Evolutionary conservation across 768 basidiomycete genomes (phyloP), one percentile per base, ranked within the genome.

Genomic region (Pisolithus orientalis): DNA sequence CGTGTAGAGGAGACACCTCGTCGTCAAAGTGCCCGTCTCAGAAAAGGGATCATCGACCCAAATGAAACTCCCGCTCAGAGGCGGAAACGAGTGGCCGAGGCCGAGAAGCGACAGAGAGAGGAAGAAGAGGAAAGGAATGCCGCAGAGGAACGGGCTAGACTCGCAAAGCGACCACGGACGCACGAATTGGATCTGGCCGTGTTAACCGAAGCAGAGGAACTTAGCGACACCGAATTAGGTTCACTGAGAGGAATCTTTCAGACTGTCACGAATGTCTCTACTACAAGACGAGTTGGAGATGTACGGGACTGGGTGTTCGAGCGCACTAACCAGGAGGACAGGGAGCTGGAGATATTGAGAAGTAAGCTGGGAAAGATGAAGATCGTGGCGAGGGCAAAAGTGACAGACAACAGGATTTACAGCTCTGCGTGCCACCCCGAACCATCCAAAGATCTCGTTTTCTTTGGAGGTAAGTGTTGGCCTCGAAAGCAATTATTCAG

Each of bases 381-480:
- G 53, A 72, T 91, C n/a, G 75, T 87, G 2, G 80, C 87, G 31
- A 76, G 87, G 51, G 90, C 90, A 13, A 92, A 91, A 66, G 89
- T 92, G 7, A 90, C 85, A 1, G 72, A 80, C 55, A 77, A 85
- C 54, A 72, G 90, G 21, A 63, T 93, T 1, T 93, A 93, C 59
- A 83, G 84, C 55, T 83, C 86, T 31, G 82, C 80, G 13, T 93
- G 87, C 65, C 90, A 93, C 63, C 87, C 90, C 4, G 89, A 89
- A 57, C 73, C 76, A 17, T 79, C 82, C 11, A 90, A 87, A 59
- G 90, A 93, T 65, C 65, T 93, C 11, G 77, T 93, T n/a, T 91
- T 92, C 64, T 89, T 92, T 63, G 90, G 90, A 65, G 88, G 88
- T 85, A 53, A 54, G 60, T 51, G 1, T 13, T 25, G 32, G 7